Evolutionary conservation across 352 stramenopile genomes (phyloP).

Genomic region (Globisporangium sylvaticum): DNA sequence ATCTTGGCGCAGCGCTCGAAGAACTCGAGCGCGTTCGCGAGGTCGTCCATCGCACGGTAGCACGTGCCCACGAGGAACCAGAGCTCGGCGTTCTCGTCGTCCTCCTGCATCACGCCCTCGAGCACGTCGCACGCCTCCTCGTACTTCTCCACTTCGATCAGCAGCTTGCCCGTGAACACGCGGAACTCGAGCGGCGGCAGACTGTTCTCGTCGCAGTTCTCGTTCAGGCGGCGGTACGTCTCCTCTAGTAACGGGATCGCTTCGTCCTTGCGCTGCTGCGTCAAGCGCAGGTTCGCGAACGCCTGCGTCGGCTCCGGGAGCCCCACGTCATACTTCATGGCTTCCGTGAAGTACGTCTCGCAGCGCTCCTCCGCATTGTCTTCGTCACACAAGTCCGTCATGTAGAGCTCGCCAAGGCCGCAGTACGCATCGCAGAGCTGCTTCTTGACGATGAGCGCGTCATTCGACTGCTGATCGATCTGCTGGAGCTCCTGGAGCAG

Average conservation of each 20-base stretch:
- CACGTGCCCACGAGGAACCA: slow-evolving; percentile 88
- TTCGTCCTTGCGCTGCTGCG: slow-evolving; percentile 89
- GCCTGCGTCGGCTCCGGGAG: slow-evolving; percentile 93
- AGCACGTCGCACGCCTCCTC: slow-evolving; percentile 79
- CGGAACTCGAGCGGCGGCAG: slow-evolving; percentile 85
- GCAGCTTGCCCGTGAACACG: slow-evolving; percentile 72
- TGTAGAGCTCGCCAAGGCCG: slow-evolving; percentile 95
- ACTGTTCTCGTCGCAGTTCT: slow-evolving; percentile 63
- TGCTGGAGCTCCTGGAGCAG: slow-evolving; percentile 55
- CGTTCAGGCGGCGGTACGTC: slow-evolving; percentile 88
- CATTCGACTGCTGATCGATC: slow-evolving; percentile 35
- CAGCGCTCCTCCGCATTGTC: slow-evolving; percentile 92
- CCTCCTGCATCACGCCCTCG: slow-evolving; percentile 86
- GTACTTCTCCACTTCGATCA: slow-evolving; percentile 85
- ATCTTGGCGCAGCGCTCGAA: slow-evolving; percentile 77
- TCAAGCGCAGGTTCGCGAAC: slow-evolving; percentile 93
- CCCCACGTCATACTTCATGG: slow-evolving; percentile 89
- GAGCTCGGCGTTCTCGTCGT: slow-evolving; percentile 87
- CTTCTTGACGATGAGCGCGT: slow-evolving; percentile 72
- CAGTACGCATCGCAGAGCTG: slow-evolving; percentile 94
- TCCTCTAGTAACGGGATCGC: slow-evolving; percentile 88
- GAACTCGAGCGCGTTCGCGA: slow-evolving; percentile 79
- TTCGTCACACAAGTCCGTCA: slow-evolving; percentile 95
- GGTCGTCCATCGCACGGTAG: slow-evolving; percentile 84
- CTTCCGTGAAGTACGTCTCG: slow-evolving; percentile 87